These are phyloP conservation scores for Phytophthora hybrid DNA, from an alignment of 352 stramenopile genomes.

Conservation along the genomic window DNA sequence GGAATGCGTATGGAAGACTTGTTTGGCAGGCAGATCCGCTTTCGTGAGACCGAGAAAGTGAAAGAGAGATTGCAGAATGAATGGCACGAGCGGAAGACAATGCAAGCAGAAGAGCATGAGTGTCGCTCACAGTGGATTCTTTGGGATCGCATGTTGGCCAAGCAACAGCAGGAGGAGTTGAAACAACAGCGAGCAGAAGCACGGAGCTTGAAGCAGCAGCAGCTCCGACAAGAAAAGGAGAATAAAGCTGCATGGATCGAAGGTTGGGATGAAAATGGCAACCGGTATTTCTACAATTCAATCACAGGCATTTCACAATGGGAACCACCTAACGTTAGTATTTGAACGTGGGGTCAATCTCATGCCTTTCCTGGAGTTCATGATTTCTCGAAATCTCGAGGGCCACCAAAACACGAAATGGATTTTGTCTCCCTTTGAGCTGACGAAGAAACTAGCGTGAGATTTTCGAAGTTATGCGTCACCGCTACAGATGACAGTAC, in stretches of 20 bases:
- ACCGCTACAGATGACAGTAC: neutral
- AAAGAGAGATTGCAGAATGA: constrained; percentile 51
- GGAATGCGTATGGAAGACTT: constrained; percentile 63
- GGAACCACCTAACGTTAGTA: constrained; percentile 45
- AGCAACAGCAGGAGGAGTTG: constrained; percentile 39
- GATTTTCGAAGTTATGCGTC: neutral
- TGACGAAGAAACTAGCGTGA: too few relatives aligned
- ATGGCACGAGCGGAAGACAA: constrained; percentile 47
- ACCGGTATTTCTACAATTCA: constrained; percentile 75
- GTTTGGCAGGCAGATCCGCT: constrained; percentile 51
- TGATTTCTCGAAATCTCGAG: too few relatives aligned
- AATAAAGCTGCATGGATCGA: constrained; percentile 53
- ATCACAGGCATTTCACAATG: constrained; percentile 63
- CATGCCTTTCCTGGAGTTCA: too few relatives aligned
- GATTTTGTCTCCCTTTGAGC: too few relatives aligned
- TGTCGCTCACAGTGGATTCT: constrained; percentile 44
- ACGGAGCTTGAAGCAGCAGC: constrained; percentile 36
- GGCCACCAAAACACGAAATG: too few relatives aligned
- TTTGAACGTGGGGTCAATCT: neutral
- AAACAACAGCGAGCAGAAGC: constrained; percentile 50
- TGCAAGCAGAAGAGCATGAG: constrained; percentile 58
- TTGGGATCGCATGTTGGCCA: constrained; percentile 29
- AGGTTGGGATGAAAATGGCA: constrained; percentile 56
- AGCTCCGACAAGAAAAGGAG: constrained; percentile 45
- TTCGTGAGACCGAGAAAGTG: constrained; percentile 40